A percentile compares a stretch with the other conserved stretches of the same genome.
phyloP scores from a whole-genome alignment of 2,329 filamentous ascomycete species.

The Pseudomassariella vexata region DNA sequence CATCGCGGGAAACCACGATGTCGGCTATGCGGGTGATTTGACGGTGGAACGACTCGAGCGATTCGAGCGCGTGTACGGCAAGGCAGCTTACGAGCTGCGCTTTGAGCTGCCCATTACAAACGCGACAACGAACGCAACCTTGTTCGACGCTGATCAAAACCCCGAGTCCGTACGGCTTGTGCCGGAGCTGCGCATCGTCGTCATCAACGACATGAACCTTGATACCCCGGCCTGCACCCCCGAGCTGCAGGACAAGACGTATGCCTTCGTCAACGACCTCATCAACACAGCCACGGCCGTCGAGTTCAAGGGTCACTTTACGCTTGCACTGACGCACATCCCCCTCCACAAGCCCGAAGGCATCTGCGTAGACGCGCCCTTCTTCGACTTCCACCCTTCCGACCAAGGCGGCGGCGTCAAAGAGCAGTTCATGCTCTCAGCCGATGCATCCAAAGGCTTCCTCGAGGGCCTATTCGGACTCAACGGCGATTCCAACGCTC shows the following conservation, averaged over 20 bases:
- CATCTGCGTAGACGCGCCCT: slow-evolving; percentile 77
- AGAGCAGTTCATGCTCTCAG: slow-evolving; percentile 87
- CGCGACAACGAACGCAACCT: slow-evolving; percentile 30
- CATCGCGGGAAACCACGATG: slow-evolving; percentile 90
- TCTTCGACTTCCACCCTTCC: slow-evolving; percentile 69
- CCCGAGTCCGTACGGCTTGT: slow-evolving; percentile 40
- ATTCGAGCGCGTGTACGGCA: slow-evolving; percentile 82
- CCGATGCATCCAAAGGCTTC: slow-evolving; percentile 66
- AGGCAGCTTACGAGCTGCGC: slow-evolving; percentile 82
- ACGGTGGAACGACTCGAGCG: slow-evolving; percentile 67
- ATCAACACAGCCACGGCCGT: slow-evolving; percentile 60
- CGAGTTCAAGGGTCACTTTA: slow-evolving; percentile 60
- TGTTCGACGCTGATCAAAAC: slow-evolving; percentile 36
- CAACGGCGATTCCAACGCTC: slow-evolving; percentile 53
- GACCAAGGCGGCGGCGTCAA: slow-evolving; percentile 66
- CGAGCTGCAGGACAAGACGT: slow-evolving; percentile 69
- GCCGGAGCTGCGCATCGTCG: slow-evolving; percentile 73
- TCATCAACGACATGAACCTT: slow-evolving; percentile 90
- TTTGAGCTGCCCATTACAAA: slow-evolving; percentile 53
- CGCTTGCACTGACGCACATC: slow-evolving; percentile 85
- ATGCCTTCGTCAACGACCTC: slow-evolving; percentile 67
- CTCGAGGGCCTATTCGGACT: slow-evolving; percentile 81
- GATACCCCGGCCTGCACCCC: slow-evolving; percentile 70
- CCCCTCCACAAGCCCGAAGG: slow-evolving; percentile 80
- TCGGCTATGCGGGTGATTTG: slow-evolving; percentile 92